Percentiles rank a stretch among this genome's conserved stretches.
Conservation (phyloP, 2,329 filamentous ascomycete genomes). For the Penicillium rolfsii region DNA sequence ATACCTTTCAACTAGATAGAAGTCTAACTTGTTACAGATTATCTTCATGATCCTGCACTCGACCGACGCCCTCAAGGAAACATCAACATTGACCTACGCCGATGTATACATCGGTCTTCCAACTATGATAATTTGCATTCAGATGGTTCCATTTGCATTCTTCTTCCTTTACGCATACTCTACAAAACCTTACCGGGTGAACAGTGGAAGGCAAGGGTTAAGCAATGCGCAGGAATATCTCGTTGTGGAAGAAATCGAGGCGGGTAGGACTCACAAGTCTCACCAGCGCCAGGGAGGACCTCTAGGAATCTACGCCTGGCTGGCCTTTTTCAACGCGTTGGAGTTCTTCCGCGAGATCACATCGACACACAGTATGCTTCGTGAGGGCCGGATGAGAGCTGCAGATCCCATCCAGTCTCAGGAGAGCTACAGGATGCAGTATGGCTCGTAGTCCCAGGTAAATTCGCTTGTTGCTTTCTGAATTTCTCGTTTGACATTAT, state of each 20-base stretch:
- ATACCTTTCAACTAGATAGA: neutral
- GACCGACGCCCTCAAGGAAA: slow-evolving; percentile 26
- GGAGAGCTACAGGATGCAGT: neutral
- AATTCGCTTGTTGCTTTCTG: neutral
- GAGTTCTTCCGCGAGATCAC: slow-evolving; percentile 14
- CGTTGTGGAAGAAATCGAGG: slow-evolving; percentile 10
- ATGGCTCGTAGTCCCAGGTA: neutral
- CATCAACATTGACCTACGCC: slow-evolving; percentile 32
- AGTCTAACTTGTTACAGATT: slow-evolving; percentile 25
- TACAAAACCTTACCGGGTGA: slow-evolving; percentile 26
- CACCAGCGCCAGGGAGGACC: slow-evolving; percentile 20
- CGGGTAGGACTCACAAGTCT: neutral
- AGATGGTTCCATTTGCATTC: slow-evolving; percentile 38
- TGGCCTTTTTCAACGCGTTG: slow-evolving; percentile 14
- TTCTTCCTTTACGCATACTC: slow-evolving; percentile 38
- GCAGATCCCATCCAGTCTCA: neutral
- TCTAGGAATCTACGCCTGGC: slow-evolving; percentile 18
- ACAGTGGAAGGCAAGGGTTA: neutral
- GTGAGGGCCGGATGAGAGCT: neutral
- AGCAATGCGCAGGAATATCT: slow-evolving; percentile 8
- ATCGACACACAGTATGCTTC: slow-evolving; percentile 14
- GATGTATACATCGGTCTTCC: slow-evolving; percentile 38
- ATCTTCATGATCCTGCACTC: slow-evolving; percentile 36
- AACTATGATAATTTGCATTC: slow-evolving; percentile 36
- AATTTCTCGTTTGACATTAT: neutral